A percentile compares a stretch with the other conserved stretches of the same genome.
Conservation (phyloP, 331 rosid genomes). For the Dryas integrifolia region DNA sequence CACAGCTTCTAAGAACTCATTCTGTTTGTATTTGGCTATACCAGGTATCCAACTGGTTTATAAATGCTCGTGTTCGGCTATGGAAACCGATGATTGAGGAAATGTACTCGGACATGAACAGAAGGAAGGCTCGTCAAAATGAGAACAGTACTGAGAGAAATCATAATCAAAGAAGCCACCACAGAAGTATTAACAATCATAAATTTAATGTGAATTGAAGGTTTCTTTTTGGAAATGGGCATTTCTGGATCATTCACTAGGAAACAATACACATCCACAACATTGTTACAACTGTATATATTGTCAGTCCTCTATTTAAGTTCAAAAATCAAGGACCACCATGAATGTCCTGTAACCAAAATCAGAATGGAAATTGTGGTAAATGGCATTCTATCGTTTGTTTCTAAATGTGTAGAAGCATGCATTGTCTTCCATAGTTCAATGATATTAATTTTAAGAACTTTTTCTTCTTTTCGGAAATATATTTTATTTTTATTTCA, state of each 20-base stretch:
- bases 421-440: background rate
- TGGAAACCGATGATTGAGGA: slow-evolving; percentile 98
- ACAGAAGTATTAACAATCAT: slow-evolving; percentile 32
- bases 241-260: slow-evolving; percentile 1
- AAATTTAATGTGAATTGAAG: slow-evolving; percentile 41
- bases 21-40: background rate
- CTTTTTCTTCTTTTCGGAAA: no score
- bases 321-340: background rate
- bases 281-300: slow-evolving; percentile 30
- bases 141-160: slow-evolving; percentile 33
- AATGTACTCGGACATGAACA: slow-evolving; percentile 85
- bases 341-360: background rate
- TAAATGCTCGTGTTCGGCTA: slow-evolving; percentile 84
- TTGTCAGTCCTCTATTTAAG: background rate
- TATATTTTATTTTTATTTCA: no score
- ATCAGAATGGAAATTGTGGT: background rate
- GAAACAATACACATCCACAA: slow-evolving; percentile 16
- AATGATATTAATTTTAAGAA: no score
- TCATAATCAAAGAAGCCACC: slow-evolving; percentile 27
- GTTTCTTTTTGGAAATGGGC: slow-evolving; percentile 6
- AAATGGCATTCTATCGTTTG: background rate
- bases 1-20: background rate
- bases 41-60: slow-evolving; percentile 94
- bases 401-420: no score
- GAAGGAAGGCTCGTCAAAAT: slow-evolving; percentile 50